Percentiles rank a stretch among this genome's conserved stretches.
These are phyloP conservation scores for Ettlia oleoabundans DNA, from an alignment of 139 green algal genomes.

Conservation along the genomic window DNA sequence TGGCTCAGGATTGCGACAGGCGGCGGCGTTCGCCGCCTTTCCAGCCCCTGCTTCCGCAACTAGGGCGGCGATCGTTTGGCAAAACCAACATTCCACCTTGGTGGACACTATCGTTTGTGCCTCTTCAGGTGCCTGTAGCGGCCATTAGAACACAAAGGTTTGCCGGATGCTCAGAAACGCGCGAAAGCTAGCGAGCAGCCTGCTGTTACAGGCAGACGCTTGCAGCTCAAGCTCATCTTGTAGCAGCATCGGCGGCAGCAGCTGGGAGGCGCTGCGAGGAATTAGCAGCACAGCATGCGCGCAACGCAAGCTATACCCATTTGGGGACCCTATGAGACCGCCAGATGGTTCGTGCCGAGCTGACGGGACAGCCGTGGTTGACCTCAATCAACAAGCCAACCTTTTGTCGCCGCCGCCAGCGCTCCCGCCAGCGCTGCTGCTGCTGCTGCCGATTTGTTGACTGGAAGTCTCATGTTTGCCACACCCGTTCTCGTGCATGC, in stretches of 20 bases:
- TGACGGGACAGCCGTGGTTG: too few species aligned
- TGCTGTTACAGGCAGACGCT: neutral
- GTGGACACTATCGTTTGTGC: too few species aligned
- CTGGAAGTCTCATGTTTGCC: neutral
- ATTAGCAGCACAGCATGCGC: constrained; percentile 16
- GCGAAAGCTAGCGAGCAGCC: constrained; percentile 7
- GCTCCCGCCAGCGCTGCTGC: neutral
- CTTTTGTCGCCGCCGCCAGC: neutral
- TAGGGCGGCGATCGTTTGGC: too few species aligned
- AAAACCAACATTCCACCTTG: too few species aligned
- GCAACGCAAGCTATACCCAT: constrained; percentile 11
- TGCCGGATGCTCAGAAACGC: constrained; percentile 1
- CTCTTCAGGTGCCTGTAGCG: too few species aligned
- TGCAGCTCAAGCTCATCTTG: too few species aligned
- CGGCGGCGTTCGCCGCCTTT: too few species aligned
- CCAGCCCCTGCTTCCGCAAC: too few species aligned
- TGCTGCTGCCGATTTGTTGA: neutral
- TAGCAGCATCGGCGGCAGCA: neutral
- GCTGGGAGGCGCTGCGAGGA: constrained; percentile 1
- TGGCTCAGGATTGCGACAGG: too few species aligned
- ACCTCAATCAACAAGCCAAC: too few species aligned
- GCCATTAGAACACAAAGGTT: too few species aligned
- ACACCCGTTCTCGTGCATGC: neutral
- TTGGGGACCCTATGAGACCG: neutral
- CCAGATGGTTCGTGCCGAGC: constrained; percentile 17